Evolutionary conservation across 148 eudicot species (phyloP), one percentile per base, ranked within the genome.

Genomic region (Rhododendron ferrugineum): DNA sequence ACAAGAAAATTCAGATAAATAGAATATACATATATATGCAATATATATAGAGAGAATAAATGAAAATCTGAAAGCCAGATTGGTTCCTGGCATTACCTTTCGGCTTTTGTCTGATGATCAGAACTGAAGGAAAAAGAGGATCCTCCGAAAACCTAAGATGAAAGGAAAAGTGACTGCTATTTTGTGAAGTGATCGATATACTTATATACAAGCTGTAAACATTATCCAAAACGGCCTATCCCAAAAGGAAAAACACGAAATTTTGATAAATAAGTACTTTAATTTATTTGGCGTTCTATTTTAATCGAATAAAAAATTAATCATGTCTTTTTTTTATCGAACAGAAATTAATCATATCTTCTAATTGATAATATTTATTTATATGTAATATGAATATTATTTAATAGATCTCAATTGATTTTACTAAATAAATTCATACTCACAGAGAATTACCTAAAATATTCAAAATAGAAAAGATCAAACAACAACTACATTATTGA

Each of bases 1-100:
- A 85, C 92, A 84, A 87, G 87, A 87, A 90, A 87, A 89, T 84
- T 87, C 82, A 77, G n/a, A 54, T 16, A 83, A 84, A 80, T 36
- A 50, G 10, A 52, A 74, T 60, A 44, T 46, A 70, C 6, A 47
- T 66, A 20, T 23, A 47, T 10, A 5, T 4, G 8, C 3, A 46
- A 37, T 32, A 40, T 0, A 81, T 4, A 37, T 26, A 68, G 3
- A 70, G 18, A 49, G 46, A 49, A 32, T 18, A 49, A 3, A 34
- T 52, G 50, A 42, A 72, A 64, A 46, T 30, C 18, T 18, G 47
- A 40, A 34, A n/a, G 42, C 37, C 11, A 42, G 30, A 54, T 75
- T 16, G 18, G 54, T 26, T 26, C 10, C 20, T 11, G 42, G 72
- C 46, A 83, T 83, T 86, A 82, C 82, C 88, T 47, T 42, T 50